phyloP scores from a whole-genome alignment of 345 rosid species.

The Eucalyptus sideroxylon region DNA sequence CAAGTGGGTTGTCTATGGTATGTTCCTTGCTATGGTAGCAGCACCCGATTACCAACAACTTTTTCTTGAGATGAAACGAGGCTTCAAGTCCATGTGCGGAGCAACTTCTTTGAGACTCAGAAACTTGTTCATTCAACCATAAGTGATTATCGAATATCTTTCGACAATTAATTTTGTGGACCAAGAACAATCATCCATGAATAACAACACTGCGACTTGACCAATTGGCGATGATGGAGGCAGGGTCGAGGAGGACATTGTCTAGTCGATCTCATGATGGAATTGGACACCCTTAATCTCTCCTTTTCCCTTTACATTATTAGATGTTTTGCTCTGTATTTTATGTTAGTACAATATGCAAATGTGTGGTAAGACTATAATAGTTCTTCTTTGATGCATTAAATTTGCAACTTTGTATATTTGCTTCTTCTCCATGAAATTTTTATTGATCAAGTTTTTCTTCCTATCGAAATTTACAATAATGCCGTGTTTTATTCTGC shows the following conservation, averaged over 20 bases:
- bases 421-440: not conserved
- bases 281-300: not conserved
- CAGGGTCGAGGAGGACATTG: fast-evolving
- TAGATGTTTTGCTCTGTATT: not conserved
- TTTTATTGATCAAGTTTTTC: not conserved
- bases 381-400: not conserved
- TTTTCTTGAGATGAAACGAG: not conserved
- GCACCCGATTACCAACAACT: not conserved
- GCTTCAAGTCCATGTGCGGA: not conserved
- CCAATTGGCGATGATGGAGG: not conserved
- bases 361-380: not conserved
- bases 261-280: not conserved
- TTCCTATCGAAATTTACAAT: not conserved
- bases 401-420: not conserved
- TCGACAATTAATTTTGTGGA: not conserved
- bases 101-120: not conserved
- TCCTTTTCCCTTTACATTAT: not conserved
- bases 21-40: not conserved
- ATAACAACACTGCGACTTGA: not conserved
- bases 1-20: not conserved
- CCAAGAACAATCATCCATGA: not conserved
- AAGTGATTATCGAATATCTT: not conserved
- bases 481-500: not conserved
- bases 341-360: not conserved
- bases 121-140: not conserved